Percentiles rank a stretch among this genome's conserved stretches.
Evolutionary conservation across 495 filamentous ascomycete species (phyloP).

Genomic region (Xylaria cubensis): DNA sequence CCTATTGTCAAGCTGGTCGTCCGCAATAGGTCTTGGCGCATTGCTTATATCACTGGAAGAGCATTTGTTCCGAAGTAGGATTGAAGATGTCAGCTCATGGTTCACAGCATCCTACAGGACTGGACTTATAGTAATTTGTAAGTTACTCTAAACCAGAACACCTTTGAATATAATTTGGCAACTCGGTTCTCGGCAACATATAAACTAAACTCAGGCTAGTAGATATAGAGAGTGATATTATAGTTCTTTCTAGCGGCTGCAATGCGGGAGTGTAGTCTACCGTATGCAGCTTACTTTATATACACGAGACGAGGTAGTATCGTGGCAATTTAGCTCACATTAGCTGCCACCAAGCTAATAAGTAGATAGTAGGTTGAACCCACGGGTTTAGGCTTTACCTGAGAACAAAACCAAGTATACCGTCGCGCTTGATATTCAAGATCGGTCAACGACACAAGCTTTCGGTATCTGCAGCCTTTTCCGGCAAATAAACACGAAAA

Average conservation of each 20-base stretch:
- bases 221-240: neutral
- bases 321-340: neutral
- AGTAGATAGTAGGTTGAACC: neutral
- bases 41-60: neutral
- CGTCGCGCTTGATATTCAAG: neutral
- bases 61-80: neutral
- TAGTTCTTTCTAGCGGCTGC: too few relatives aligned
- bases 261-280: neutral
- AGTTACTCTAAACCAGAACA: neutral
- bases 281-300: neutral
- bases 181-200: neutral
- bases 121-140: neutral
- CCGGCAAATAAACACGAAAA: neutral
- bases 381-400: neutral
- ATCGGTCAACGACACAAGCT: slow-evolving; percentile 5
- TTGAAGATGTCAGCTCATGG: neutral
- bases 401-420: neutral
- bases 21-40: neutral
- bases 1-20: neutral
- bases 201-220: neutral
- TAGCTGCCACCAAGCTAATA: neutral
- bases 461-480: neutral
- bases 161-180: neutral
- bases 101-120: neutral
- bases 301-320: neutral